Percentiles rank a stretch among this genome's conserved stretches.
These are phyloP conservation scores for Botrytis fabae DNA, from an alignment of 2,329 filamentous ascomycete species.

Conservation along the genomic window DNA sequence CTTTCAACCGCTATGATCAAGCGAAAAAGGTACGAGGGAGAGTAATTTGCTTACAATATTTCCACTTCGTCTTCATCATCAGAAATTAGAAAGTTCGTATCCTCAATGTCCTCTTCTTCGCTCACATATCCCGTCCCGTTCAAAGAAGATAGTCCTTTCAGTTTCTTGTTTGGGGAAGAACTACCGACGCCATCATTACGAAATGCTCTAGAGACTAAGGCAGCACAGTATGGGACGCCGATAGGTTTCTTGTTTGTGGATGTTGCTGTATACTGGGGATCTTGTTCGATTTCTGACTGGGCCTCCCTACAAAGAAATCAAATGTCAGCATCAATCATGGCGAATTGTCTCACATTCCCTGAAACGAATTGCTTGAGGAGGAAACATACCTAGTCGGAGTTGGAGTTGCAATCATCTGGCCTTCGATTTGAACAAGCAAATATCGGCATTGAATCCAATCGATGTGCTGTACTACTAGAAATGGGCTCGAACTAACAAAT, in stretches of 20 bases:
- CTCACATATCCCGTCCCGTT: constrained; percentile 21
- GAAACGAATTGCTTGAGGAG: not conserved
- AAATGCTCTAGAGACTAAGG: constrained; percentile 36
- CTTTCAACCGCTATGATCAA: not conserved
- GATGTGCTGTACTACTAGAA: constrained; percentile 70
- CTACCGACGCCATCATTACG: constrained; percentile 20
- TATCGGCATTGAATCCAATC: constrained; percentile 93
- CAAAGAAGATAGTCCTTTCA: constrained; percentile 15
- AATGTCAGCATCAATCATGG: not conserved
- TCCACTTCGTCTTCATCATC: constrained; percentile 37
- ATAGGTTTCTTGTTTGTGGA: constrained; percentile 30
- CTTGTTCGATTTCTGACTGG: constrained; percentile 28
- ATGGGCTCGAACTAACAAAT: constrained; percentile 57
- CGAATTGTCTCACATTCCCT: not conserved
- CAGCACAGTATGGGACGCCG: constrained; percentile 37
- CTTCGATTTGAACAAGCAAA: constrained; percentile 60
- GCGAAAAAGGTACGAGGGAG: not conserved
- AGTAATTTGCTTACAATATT: constrained; percentile 26
- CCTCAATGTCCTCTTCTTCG: constrained; percentile 39
- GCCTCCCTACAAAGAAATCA: not conserved
- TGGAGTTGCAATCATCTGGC: not conserved
- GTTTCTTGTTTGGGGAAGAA: constrained; percentile 4
- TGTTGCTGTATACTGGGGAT: constrained; percentile 33
- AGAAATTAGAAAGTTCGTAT: constrained; percentile 45
- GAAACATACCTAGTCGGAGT: not conserved